These are phyloP conservation scores for Penicillium expansum DNA, from an alignment of 2,329 filamentous ascomycete genomes.

Conservation along the genomic window DNA sequence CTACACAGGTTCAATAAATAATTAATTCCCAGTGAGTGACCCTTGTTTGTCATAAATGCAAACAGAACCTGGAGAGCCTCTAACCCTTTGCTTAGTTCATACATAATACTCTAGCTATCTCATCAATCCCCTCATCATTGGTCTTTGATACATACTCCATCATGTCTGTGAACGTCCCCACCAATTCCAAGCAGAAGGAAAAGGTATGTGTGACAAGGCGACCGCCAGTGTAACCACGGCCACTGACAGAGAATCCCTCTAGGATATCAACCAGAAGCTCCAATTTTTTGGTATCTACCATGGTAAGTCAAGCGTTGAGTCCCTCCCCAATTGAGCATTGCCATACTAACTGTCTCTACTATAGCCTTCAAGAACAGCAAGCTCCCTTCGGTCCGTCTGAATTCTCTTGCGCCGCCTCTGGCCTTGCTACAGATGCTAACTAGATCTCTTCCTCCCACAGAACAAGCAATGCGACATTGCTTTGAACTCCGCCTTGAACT, in stretches of 20 bases:
- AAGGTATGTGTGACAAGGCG: constrained; percentile 43
- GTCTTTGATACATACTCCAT: constrained; percentile 12
- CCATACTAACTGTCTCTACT: constrained; percentile 10
- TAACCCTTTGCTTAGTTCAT: constrained; percentile 10
- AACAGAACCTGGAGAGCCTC: constrained; percentile 1
- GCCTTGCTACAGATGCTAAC: constrained; percentile 7
- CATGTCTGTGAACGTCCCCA: constrained; percentile 67
- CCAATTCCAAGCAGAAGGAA: constrained; percentile 73
- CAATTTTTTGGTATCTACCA: constrained; percentile 88
- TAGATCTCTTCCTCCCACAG: constrained; percentile 41
- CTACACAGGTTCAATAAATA: constrained; percentile 12
- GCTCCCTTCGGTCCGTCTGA: constrained; percentile 71
- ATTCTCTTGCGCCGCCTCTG: not conserved
- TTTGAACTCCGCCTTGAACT: constrained; percentile 79
- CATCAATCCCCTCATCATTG: not conserved
- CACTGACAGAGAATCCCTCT: constrained; percentile 11
- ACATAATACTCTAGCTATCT: constrained; percentile 7
- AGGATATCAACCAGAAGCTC: constrained; percentile 86
- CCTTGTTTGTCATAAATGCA: constrained; percentile 15
- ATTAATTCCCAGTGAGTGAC: constrained; percentile 14
- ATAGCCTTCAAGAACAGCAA: constrained; percentile 84
- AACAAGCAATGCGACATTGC: constrained; percentile 96
- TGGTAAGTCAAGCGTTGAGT: constrained; percentile 41
- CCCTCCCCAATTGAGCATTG: not conserved
- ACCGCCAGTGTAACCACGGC: not conserved